These are phyloP conservation scores for Cryptosporidium ubiquitum DNA, from an alignment of 169 alveolate species.

Conservation along the genomic window DNA sequence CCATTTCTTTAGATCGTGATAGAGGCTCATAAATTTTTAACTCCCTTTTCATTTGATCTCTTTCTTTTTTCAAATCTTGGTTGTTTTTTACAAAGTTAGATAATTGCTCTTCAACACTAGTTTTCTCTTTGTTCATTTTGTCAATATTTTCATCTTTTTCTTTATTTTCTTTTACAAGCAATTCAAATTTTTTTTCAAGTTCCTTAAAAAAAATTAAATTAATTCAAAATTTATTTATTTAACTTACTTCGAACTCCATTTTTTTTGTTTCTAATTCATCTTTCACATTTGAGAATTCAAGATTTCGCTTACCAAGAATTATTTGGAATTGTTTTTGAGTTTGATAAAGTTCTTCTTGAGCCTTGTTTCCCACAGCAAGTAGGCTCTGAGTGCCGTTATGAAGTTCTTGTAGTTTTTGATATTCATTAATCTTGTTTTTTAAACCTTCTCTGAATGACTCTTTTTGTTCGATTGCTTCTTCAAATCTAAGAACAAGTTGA, in stretches of 20 bases:
- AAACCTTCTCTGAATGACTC: constrained; percentile 66
- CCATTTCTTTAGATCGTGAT: constrained; percentile 65
- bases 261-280: constrained; percentile 37
- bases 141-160: background rate
- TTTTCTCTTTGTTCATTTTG: constrained; percentile 1
- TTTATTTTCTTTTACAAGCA: constrained; percentile 17
- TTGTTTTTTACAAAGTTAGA: background rate
- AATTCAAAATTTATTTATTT: background rate
- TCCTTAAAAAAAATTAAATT: constrained; percentile 13
- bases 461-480: constrained; percentile 60
- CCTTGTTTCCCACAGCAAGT: constrained; percentile 53
- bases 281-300: constrained; percentile 56
- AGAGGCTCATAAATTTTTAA: constrained; percentile 36
- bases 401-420: constrained; percentile 59
- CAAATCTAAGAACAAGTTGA: constrained; percentile 51
- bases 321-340: constrained; percentile 69
- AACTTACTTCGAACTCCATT: constrained; percentile 46
- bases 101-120: constrained; percentile 10
- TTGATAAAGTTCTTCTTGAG: constrained; percentile 73
- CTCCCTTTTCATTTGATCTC: constrained; percentile 38
- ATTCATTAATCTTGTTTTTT: constrained; percentile 49
- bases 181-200: constrained; percentile 42
- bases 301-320: constrained; percentile 48
- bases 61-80: constrained; percentile 41
- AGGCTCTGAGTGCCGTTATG: constrained; percentile 66